Percentiles rank a stretch among this genome's conserved stretches.
These are phyloP conservation scores for Ceratobasidium sp. DNA, from an alignment of 1,284 basidiomycete species.

Conservation along the genomic window DNA sequence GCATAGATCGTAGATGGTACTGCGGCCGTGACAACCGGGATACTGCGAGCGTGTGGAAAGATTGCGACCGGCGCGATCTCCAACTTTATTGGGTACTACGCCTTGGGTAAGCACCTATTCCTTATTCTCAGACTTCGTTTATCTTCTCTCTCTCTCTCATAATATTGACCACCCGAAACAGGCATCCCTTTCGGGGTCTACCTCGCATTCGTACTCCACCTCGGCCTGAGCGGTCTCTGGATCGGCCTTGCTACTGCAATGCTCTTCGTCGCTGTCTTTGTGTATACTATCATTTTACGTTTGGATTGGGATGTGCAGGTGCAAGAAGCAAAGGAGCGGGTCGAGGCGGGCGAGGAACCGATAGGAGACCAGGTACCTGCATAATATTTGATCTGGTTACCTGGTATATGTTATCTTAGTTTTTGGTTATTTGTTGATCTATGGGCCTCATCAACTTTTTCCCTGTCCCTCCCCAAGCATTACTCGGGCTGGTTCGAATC, in stretches of 20 bases:
- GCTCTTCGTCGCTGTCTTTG: slow-evolving; percentile 16
- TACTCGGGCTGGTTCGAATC: no score
- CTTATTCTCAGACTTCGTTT: no score
- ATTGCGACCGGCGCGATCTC: slow-evolving; percentile 58
- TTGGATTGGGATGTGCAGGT: slow-evolving; percentile 48
- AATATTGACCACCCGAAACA: background rate
- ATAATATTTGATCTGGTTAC: background rate
- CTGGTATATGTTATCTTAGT: background rate
- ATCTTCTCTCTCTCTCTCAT: background rate
- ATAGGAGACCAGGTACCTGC: background rate
- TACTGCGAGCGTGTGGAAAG: slow-evolving; percentile 82
- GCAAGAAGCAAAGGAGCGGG: slow-evolving; percentile 36
- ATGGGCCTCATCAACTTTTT: slow-evolving; percentile 3
- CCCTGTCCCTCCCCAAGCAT: background rate
- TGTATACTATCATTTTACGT: slow-evolving; percentile 19
- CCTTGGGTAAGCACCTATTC: slow-evolving; percentile 59
- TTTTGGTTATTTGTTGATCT: background rate
- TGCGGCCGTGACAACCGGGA: slow-evolving; percentile 73
- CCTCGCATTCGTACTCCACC: slow-evolving; percentile 28
- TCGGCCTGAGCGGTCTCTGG: slow-evolving; percentile 48
- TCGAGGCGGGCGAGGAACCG: slow-evolving; percentile 13
- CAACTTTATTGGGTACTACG: slow-evolving; percentile 64
- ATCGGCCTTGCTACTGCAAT: slow-evolving; percentile 47
- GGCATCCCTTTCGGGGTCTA: slow-evolving; percentile 28
- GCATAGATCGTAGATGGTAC: slow-evolving; percentile 66